Percentiles rank a stretch among this genome's conserved stretches.
Conservation (phyloP, 257 asterid genomes). For the Ligustrum vulgare region DNA sequence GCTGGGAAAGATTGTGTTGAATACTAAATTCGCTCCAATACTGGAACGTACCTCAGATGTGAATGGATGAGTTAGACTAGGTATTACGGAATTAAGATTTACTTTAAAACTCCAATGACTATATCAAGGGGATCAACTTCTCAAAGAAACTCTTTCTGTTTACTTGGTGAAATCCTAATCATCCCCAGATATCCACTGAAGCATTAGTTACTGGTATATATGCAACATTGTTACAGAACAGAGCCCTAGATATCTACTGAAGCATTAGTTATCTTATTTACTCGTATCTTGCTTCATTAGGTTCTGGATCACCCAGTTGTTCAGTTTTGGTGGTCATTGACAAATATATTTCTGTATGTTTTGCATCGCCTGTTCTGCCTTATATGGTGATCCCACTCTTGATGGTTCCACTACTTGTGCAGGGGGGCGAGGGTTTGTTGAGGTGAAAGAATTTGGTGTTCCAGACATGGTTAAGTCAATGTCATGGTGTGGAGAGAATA, state of each 20-base stretch:
- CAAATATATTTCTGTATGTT: slow-evolving; percentile 3
- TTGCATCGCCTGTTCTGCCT: slow-evolving; percentile 3
- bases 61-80: neutral
- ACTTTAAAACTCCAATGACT: neutral
- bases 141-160: neutral
- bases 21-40: neutral
- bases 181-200: neutral
- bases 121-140: slow-evolving; percentile 8
- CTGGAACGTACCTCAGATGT: neutral
- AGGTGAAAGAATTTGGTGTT: slow-evolving; percentile 90
- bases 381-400: slow-evolving; percentile 6
- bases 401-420: slow-evolving; percentile 27
- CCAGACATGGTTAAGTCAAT: slow-evolving; percentile 89
- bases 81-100: neutral
- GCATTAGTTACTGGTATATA: no score
- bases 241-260: neutral
- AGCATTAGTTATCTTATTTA: neutral
- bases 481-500: slow-evolving; percentile 98
- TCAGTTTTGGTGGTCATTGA: slow-evolving; percentile 6
- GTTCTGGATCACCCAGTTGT: neutral
- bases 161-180: slow-evolving; percentile 10
- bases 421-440: slow-evolving; percentile 97
- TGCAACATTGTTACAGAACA: no score
- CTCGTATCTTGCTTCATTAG: neutral
- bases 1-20: neutral